Evolutionary conservation across 768 basidiomycete species (phyloP), one percentile per base, ranked within the genome.

Genomic region (Lactarius quietus): DNA sequence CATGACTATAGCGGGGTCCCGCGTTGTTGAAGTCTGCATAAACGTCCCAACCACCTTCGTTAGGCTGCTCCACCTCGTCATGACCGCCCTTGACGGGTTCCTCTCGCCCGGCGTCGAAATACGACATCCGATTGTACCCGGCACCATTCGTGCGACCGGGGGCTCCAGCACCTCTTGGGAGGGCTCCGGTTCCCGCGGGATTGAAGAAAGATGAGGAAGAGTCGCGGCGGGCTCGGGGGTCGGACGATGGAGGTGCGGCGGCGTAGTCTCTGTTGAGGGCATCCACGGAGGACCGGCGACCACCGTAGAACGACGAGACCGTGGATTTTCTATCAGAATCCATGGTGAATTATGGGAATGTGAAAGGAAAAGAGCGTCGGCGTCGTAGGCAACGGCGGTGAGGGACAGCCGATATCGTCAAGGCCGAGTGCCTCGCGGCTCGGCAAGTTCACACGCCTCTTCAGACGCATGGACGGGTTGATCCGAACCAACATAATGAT

Each of bases 21-120:
- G 84, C 75, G 70, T 94, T 94, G 78, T 94, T 94, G 76, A 94
- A 94, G 76, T 94, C 92, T 26, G 92, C 90, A 73, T 86, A 93
- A 53, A 94, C 86, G 74, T 94, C 90, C 86, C 89, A 93, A 1
- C 78, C 81, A 18, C 76, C 79, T 51, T 77, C 78, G 20, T 65
- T 64, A n/a, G 71, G 74, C 15, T 83, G 83, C 70, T 87, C 85
- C 8, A 52, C 51, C 72, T 92, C 91, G 68, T 92, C 90, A 61
- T 81, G 77, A n/a, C 86, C 89, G 10, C 86, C 87, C 73, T 90
- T 91, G 68, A 92, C 75, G 6, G 92, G 92, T 72, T 91, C 91
- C 70, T 84, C 82, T 66, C 91, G 80, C 17, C 87, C 91, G 36
- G 82, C 79, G 64, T 83, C 83, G 64, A 87, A 84, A 73, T 86